Conservation (phyloP, 345 rosid genomes). For the Cardamine chenopodiifolia region DNA sequence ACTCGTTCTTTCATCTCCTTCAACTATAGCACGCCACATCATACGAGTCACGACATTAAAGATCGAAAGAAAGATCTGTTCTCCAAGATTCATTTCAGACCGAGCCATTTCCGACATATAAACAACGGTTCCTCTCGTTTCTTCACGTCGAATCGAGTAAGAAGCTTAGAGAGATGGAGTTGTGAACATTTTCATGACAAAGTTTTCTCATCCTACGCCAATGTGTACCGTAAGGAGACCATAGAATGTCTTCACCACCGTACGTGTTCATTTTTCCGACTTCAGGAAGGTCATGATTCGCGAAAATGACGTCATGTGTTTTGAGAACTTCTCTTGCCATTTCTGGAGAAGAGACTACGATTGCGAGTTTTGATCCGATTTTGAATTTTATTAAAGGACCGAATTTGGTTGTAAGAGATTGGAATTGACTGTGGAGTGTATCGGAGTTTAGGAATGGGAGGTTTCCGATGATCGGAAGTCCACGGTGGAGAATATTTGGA, state of each 20-base stretch:
- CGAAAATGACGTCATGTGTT: constrained; percentile 43
- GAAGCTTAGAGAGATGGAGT: constrained; percentile 44
- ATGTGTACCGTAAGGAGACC: constrained; percentile 44
- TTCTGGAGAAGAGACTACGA: constrained; percentile 40
- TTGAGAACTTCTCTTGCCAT: constrained; percentile 44
- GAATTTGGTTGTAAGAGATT: constrained; percentile 32
- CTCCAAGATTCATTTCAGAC: constrained; percentile 29
- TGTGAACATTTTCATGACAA: constrained; percentile 45
- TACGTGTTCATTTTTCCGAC: constrained; percentile 29
- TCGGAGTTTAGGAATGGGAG: constrained; percentile 44
- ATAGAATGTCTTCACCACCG: constrained; percentile 42
- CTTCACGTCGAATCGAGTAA: constrained; percentile 42
- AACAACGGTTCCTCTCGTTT: constrained; percentile 41
- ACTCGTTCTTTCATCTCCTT: constrained; percentile 42
- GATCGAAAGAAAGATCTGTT: constrained; percentile 40
- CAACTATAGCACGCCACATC: constrained; percentile 55
- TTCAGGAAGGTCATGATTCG: constrained; percentile 44
- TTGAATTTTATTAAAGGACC: constrained; percentile 49
- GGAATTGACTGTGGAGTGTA: constrained; percentile 34
- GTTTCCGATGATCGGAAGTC: constrained; percentile 43
- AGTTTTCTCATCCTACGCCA: constrained; percentile 37
- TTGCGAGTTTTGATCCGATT: constrained; percentile 39
- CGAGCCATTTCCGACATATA: constrained; percentile 45
- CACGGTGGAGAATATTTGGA: constrained; percentile 25
- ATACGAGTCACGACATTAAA: constrained; percentile 49